Percentiles rank a stretch among this genome's conserved stretches.
Conservation (phyloP, 1,284 basidiomycete species). For the Austroboletus novae-zelandiae region DNA sequence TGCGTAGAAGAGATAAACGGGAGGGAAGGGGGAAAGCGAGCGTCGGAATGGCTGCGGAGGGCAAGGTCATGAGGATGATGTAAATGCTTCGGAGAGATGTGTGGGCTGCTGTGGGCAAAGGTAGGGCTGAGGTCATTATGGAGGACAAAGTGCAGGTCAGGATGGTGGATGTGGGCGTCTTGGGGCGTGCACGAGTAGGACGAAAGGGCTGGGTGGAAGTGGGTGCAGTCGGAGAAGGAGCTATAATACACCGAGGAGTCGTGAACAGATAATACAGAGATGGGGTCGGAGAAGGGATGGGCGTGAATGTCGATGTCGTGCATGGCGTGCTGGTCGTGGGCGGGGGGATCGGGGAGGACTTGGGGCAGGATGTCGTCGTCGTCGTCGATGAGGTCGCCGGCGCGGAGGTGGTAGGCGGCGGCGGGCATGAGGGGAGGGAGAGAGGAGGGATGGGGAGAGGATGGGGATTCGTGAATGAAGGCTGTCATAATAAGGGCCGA, state of each 20-base stretch:
- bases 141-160: slow-evolving; percentile 29
- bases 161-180: slow-evolving; percentile 27
- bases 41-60: slow-evolving; percentile 20
- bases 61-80: slow-evolving; percentile 24
- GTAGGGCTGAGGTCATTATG: slow-evolving; percentile 17
- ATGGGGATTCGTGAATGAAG: slow-evolving; percentile 20
- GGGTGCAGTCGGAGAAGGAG: slow-evolving; percentile 25
- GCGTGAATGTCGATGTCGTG: slow-evolving; percentile 32
- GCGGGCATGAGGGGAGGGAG: slow-evolving; percentile 22
- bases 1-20: slow-evolving; percentile 25
- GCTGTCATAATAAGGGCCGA: slow-evolving; percentile 32
- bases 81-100: slow-evolving; percentile 30
- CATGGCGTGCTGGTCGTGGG: slow-evolving; percentile 21
- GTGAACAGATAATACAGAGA: slow-evolving; percentile 36
- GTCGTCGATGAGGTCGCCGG: slow-evolving; percentile 20
- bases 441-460: slow-evolving; percentile 9
- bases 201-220: slow-evolving; percentile 21
- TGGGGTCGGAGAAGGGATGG: slow-evolving; percentile 20
- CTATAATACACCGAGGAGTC: slow-evolving; percentile 34
- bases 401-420: slow-evolving; percentile 13
- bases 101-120: slow-evolving; percentile 24
- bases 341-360: slow-evolving; percentile 22
- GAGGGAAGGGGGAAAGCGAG: slow-evolving; percentile 27
- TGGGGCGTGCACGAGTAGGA: slow-evolving; percentile 27
- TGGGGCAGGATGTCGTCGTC: slow-evolving; percentile 2